Evolutionary conservation across 2,329 filamentous ascomycete genomes (phyloP).

Genomic region (Colletotrichum musicola): DNA sequence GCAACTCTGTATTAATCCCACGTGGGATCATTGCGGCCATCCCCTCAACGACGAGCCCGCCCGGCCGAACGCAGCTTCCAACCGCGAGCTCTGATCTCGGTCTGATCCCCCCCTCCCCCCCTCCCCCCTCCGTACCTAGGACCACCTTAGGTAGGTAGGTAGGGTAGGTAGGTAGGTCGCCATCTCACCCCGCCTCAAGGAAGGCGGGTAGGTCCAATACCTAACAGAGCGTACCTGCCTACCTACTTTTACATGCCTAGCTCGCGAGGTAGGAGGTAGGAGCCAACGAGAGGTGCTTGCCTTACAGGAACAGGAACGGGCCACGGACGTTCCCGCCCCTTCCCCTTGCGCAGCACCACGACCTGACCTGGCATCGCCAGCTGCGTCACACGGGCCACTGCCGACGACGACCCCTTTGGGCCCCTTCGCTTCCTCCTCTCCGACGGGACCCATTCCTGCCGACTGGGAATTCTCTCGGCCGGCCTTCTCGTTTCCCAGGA

Average conservation of each 20-base stretch:
- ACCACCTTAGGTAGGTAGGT: too few relatives aligned
- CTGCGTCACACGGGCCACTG: constrained; percentile 17
- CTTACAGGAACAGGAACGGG: constrained; percentile 5
- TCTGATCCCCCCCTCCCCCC: not conserved
- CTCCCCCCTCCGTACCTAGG: too few relatives aligned
- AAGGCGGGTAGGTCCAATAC: too few relatives aligned
- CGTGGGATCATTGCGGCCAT: not conserved
- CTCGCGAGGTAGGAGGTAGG: too few relatives aligned
- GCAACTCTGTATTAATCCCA: not conserved
- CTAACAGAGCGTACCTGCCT: too few relatives aligned
- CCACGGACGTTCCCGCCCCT: constrained; percentile 17
- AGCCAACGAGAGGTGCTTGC: too few relatives aligned
- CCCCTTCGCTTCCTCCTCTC: not conserved
- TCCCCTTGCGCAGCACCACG: constrained; percentile 6
- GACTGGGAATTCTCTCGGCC: not conserved
- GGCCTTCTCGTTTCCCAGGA: constrained; percentile 4
- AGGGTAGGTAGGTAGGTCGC: too few relatives aligned
- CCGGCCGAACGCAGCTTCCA: not conserved
- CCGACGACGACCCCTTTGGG: not conserved
- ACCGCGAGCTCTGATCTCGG: constrained; percentile 3
- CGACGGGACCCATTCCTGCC: constrained; percentile 7
- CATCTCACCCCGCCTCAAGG: too few relatives aligned
- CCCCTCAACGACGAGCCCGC: not conserved
- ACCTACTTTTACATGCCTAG: too few relatives aligned
- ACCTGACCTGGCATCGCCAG: not conserved